phyloP scores from a whole-genome alignment of 352 stramenopile species.

The Globisporangium iwayamae region DNA sequence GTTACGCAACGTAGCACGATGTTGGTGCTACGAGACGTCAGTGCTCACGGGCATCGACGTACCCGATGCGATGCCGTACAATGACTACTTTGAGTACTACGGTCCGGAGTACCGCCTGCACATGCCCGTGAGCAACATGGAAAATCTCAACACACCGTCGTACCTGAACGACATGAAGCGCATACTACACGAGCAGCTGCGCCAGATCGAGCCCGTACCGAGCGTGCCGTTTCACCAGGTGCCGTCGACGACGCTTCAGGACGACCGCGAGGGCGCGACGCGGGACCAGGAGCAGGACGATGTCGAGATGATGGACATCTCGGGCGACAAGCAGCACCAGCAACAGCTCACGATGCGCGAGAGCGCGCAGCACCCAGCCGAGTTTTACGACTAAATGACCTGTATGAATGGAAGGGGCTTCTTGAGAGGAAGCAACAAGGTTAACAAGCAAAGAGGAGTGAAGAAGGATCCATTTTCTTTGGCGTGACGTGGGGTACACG shows the following conservation, averaged over 20 bases:
- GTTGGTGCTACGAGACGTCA: conserved; percentile 95
- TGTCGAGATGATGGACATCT: conserved; percentile 63
- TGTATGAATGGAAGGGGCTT: not conserved
- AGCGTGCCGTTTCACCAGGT: conserved; percentile 95
- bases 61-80: conserved; percentile 97
- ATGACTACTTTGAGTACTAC: conserved; percentile 99
- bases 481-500: not conserved
- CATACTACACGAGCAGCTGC: conserved; percentile 94
- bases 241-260: conserved; percentile 35
- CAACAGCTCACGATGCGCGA: conserved; percentile 53
- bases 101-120: conserved; percentile 97
- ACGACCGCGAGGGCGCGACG: conserved; percentile 44
- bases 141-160: conserved; percentile 95
- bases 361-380: conserved; percentile 47
- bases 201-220: conserved; percentile 94
- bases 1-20: conserved; percentile 94
- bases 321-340: conserved; percentile 52
- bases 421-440: not conserved
- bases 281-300: conserved; percentile 64
- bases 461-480: not conserved
- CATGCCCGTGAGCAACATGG: conserved; percentile 94
- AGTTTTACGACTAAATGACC: conserved; percentile 77
- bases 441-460: not conserved
- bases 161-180: conserved; percentile 89
- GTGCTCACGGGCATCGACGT: conserved; percentile 92